A percentile compares a stretch with the other conserved stretches of the same genome.
Conservation (phyloP, 169 alveolate genomes). For the Plasmodium coatneyi region DNA sequence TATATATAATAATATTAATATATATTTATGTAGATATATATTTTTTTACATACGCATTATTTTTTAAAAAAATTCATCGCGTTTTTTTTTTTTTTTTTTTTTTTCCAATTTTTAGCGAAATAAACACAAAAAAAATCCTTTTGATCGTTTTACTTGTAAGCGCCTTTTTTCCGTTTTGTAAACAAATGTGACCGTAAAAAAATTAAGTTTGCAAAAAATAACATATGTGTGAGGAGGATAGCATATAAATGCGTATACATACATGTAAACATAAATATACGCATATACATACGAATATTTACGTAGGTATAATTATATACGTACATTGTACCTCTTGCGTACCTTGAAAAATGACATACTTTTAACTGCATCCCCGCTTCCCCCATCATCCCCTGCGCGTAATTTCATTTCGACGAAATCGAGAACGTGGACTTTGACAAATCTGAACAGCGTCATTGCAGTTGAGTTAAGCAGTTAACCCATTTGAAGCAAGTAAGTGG, state of each 20-base stretch:
- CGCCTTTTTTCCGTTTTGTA: not conserved
- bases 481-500: not conserved
- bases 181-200: not conserved
- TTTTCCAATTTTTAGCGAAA: not conserved
- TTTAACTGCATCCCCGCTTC: not conserved
- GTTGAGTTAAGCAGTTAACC: not conserved
- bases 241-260: not conserved
- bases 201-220: not conserved
- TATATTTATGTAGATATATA: not conserved
- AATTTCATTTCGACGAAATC: not conserved
- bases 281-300: not conserved
- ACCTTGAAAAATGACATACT: not conserved
- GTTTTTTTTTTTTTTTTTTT: not conserved
- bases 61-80: not conserved
- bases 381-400: not conserved
- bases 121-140: not conserved
- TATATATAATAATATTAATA: not conserved
- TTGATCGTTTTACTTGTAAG: not conserved
- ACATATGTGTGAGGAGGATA: not conserved
- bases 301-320: conserved; percentile 25
- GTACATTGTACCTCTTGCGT: not conserved
- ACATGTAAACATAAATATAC: not conserved
- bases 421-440: not conserved
- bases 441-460: not conserved
- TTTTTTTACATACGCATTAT: not conserved